Evolutionary conservation across 768 basidiomycete genomes (phyloP).

Genomic region (Leccinum barrowsii): DNA sequence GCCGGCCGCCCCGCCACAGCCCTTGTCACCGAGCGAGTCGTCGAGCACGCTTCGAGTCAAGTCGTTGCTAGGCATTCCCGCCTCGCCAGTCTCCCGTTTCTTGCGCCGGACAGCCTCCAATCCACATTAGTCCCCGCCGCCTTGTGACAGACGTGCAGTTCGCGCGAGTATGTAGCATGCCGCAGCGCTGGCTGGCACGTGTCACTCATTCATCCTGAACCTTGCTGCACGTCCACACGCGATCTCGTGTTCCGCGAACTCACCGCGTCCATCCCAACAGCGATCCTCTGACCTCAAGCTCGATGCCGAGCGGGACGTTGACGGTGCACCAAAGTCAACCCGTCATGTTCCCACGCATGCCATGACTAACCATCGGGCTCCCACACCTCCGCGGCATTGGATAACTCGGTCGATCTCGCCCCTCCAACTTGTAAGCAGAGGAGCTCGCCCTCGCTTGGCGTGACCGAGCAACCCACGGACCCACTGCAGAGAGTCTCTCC

Average conservation of each 20-base stretch:
- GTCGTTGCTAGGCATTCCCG: not conserved
- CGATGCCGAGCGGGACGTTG: not conserved
- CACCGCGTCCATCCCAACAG: not conserved
- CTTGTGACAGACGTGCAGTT: not conserved
- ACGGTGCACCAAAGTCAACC: not conserved
- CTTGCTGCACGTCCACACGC: not conserved
- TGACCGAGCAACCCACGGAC: not conserved
- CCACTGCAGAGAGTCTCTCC: no score
- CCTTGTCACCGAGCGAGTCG: constrained; percentile 1
- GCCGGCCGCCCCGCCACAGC: constrained; percentile 17
- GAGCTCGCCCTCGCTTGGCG: not conserved
- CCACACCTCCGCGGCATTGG: constrained; percentile 10
- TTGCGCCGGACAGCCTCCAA: not conserved
- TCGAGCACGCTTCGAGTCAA: not conserved
- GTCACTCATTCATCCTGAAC: not conserved
- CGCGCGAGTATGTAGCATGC: not conserved
- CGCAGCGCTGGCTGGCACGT: not conserved
- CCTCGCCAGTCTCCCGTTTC: not conserved
- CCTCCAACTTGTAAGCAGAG: no score
- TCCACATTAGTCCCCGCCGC: not conserved
- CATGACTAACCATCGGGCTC: not conserved
- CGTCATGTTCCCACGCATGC: not conserved
- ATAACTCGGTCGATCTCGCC: not conserved
- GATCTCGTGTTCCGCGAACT: constrained; percentile 5
- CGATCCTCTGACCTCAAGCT: not conserved